Evolutionary conservation across 2,329 filamentous ascomycete genomes (phyloP).

Genomic region (Cladophialophora exuberans): DNA sequence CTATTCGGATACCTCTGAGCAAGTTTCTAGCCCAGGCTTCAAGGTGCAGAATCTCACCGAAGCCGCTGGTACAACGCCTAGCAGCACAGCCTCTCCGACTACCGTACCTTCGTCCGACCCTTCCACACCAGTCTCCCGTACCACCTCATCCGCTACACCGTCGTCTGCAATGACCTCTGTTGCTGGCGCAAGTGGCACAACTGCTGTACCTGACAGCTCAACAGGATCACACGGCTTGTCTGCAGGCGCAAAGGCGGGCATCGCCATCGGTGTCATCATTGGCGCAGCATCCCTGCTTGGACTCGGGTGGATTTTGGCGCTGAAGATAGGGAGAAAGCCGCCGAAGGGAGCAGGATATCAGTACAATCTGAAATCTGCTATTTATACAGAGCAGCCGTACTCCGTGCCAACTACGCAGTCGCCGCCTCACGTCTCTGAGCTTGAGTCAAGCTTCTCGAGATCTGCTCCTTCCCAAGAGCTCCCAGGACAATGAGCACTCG

Average conservation of each 20-base stretch:
- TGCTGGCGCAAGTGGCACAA: not conserved
- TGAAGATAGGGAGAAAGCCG: not conserved
- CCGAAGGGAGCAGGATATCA: not conserved
- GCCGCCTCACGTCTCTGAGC: not conserved
- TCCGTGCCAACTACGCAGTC: not conserved
- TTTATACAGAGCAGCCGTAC: not conserved
- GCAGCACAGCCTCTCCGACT: not conserved
- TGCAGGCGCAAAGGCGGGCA: not conserved
- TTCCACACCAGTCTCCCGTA: not conserved
- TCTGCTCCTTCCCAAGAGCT: not conserved
- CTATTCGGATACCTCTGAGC: constrained; percentile 1
- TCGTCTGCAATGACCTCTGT: not conserved
- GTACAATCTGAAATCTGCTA: not conserved
- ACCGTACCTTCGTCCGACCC: not conserved
- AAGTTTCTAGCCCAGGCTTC: constrained; percentile 11
- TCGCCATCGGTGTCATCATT: not conserved
- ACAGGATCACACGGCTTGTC: not conserved
- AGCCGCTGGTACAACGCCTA: not conserved
- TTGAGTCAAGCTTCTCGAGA: not conserved
- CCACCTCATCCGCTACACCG: not conserved
- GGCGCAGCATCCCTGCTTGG: not conserved
- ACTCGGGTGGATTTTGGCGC: constrained; percentile 6
- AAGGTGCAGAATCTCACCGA: too few relatives aligned
- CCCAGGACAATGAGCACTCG: too few relatives aligned
- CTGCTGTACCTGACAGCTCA: not conserved